Evolutionary conservation across 2,329 filamentous ascomycete genomes (phyloP).

Genomic region (Cyanodermella asteris): DNA sequence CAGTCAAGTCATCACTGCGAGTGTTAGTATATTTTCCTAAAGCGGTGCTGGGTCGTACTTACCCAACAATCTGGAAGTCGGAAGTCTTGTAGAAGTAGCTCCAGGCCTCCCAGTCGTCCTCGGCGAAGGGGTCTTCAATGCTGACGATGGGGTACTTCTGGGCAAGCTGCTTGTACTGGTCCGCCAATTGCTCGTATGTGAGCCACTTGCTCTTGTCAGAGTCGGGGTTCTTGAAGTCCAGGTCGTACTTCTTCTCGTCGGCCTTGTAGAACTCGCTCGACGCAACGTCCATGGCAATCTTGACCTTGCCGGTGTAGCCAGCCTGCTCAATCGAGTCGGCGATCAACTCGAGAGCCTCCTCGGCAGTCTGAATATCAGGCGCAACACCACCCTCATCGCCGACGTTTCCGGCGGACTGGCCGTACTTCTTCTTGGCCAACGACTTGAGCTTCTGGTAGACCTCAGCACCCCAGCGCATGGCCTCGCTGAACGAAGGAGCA

Average conservation of each 20-base stretch:
- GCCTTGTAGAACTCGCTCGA: slow-evolving; percentile 99
- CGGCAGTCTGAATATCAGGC: slow-evolving; percentile 89
- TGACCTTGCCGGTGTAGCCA: slow-evolving; percentile 86
- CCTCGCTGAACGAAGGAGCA: slow-evolving; percentile 83
- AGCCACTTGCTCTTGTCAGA: slow-evolving; percentile 94
- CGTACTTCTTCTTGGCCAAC: slow-evolving; percentile 98
- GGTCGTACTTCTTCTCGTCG: slow-evolving; percentile 96
- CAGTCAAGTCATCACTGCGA: slow-evolving; percentile 72
- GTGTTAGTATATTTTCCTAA: not conserved
- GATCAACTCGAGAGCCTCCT: slow-evolving; percentile 94
- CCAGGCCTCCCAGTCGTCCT: slow-evolving; percentile 99
- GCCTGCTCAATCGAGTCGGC: slow-evolving; percentile 81
- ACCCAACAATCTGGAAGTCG: slow-evolving; percentile 88
- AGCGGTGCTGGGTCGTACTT: slow-evolving; percentile 14
- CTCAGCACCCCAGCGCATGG: slow-evolving; percentile 86
- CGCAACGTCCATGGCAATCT: slow-evolving; percentile 98
- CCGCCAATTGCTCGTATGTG: slow-evolving; percentile 91
- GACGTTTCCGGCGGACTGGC: slow-evolving; percentile 94
- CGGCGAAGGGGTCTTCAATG: slow-evolving; percentile 97
- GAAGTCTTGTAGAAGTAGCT: slow-evolving; percentile 99
- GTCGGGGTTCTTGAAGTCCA: slow-evolving; percentile 99
- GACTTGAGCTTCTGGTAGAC: slow-evolving; percentile 96
- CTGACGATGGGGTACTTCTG: slow-evolving; percentile 96
- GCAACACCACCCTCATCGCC: slow-evolving; percentile 99
- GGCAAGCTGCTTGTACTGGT: slow-evolving; percentile 66